Percentiles rank a stretch among this genome's conserved stretches.
These are phyloP conservation scores for Mallotus nudiflorus DNA, from an alignment of 345 rosid genomes.

Conservation along the genomic window DNA sequence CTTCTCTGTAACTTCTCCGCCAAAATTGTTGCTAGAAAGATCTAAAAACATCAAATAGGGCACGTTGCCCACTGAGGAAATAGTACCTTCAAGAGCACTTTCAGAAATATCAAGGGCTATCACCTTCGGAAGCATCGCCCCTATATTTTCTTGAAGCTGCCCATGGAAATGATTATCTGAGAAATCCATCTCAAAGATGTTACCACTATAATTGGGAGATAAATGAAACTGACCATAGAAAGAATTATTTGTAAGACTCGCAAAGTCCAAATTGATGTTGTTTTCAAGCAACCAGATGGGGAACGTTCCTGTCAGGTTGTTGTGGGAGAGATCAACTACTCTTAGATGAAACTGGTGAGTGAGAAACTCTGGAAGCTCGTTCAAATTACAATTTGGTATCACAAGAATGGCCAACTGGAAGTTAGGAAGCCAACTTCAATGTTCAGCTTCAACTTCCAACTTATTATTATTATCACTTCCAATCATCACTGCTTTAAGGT, in stretches of 20 bases:
- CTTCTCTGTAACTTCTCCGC: too few relatives aligned
- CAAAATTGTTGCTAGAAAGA: too few relatives aligned
- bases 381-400: too few relatives aligned
- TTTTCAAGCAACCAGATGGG: slow-evolving; percentile 6
- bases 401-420: too few relatives aligned
- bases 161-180: slow-evolving; percentile 1
- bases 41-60: too few relatives aligned
- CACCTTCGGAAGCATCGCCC: too few relatives aligned
- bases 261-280: neutral
- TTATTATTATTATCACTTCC: too few relatives aligned
- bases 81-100: neutral
- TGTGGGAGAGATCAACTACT: neutral
- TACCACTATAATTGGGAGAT: neutral
- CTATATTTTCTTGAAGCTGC: too few relatives aligned
- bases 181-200: neutral
- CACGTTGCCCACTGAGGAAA: neutral
- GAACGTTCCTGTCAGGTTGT: neutral
- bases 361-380: neutral
- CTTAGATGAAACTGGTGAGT: neutral
- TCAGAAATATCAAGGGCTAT: neutral
- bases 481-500: too few relatives aligned
- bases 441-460: too few relatives aligned
- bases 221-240: neutral
- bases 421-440: too few relatives aligned
- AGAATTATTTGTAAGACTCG: neutral